phyloP scores from a whole-genome alignment of 2,329 filamentous ascomycete species.

The Huntiella abstrusa region DNA sequence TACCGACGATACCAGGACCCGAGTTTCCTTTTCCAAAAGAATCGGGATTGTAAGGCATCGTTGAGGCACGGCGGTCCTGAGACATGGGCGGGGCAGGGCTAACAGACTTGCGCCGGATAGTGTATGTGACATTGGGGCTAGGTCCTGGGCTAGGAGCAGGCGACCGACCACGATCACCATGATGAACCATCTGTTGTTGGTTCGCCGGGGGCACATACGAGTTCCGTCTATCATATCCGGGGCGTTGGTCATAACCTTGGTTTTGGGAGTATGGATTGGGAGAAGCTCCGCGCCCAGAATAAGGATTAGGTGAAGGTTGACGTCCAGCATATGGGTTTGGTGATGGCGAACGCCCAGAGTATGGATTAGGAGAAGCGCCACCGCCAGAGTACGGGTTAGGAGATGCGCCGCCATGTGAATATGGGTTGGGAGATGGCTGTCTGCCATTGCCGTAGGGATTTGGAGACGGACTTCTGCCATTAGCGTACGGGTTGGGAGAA shows the following conservation, averaged over 20 bases:
- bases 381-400: constrained; percentile 17
- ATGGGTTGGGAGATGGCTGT: constrained; percentile 2
- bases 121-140: constrained; percentile 27
- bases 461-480: constrained; percentile 2
- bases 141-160: constrained; percentile 13
- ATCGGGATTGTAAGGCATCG: constrained; percentile 55
- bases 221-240: constrained; percentile 2
- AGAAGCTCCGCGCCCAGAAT: constrained; percentile 14
- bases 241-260: constrained; percentile 5
- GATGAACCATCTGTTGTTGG: constrained; percentile 4
- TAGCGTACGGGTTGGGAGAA: constrained; percentile 2
- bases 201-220: constrained; percentile 3
- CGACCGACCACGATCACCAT: constrained; percentile 6
- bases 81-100: constrained; percentile 44
- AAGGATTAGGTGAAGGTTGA: constrained; percentile 22
- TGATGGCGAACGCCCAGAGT: constrained; percentile 1
- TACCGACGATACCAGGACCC: neutral
- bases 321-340: neutral
- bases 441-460: constrained; percentile 11
- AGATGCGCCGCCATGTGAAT: neutral
- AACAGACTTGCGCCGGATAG: constrained; percentile 52
- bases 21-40: constrained; percentile 38
- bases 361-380: constrained; percentile 6
- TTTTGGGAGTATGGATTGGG: neutral
- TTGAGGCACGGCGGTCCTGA: constrained; percentile 34